Evolutionary conservation across 2,329 filamentous ascomycete species (phyloP), one percentile per base, ranked within the genome.

Genomic region (Fusarium nodosum): DNA sequence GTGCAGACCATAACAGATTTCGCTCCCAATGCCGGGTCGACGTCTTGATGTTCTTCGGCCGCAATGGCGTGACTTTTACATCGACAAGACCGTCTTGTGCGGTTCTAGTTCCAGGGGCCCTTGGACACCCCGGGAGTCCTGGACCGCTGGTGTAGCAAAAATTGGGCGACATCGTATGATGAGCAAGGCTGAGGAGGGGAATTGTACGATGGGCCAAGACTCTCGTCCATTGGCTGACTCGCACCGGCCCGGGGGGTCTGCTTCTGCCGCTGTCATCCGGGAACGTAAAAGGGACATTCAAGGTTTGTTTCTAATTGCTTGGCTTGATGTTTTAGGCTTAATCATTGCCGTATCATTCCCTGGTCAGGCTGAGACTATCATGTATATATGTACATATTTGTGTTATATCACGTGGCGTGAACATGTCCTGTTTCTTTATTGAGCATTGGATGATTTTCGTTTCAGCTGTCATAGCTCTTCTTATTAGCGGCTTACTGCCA

Each of bases 151-250:
- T 71, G 72, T 72, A 75, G 64, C 70, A 71, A 66, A 74, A 73
- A 72, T 69, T 73, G 72, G 66, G 52, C 66, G 69, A 77, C 73
- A 79, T 80, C 78, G 78, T 80, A 80, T 79, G 78, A 80, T 80
- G 72, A 56, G 61, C 78, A 66, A 80, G 78, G 78, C 78, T 79
- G 72, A 60, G 68, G 73, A 77, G 76, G 75, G 74, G 74, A 75
- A 75, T 75, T 74, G 74, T 72, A 75, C 74, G 74, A 75, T 75
- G 61, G 64, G 64, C 64, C 72, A 73, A 74, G 70, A 59, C 65
- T 38, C 51, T 41, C 47, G 22, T 52, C 65, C 28, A 74, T 74
- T 74, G 72, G 72, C 63, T 72, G 56, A 60, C 60, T 65, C 56
- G 55, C 44, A 36, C 57, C 41, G 39, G 57, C 38, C 59, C 52